Conservation (phyloP, 2,329 filamentous ascomycete genomes). For the Septoria linicola region DNA sequence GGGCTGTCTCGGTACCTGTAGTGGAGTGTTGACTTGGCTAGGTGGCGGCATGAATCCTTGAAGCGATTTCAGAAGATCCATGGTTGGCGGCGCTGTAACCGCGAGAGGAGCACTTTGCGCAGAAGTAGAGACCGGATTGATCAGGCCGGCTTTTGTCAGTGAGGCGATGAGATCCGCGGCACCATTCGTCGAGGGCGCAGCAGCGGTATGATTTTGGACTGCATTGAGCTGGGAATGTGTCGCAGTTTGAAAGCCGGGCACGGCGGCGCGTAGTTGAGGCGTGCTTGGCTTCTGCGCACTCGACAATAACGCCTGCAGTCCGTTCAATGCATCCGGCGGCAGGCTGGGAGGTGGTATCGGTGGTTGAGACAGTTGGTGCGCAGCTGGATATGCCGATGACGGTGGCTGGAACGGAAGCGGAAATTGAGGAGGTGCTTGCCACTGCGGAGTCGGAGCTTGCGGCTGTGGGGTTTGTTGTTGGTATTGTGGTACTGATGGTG, state of each 20-base stretch:
- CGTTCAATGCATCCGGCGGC: slow-evolving; percentile 34
- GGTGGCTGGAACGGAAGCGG: slow-evolving; percentile 36
- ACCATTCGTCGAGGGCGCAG: slow-evolving; percentile 24
- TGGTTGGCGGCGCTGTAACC: slow-evolving; percentile 18
- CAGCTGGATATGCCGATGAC: slow-evolving; percentile 22
- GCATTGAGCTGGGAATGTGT: slow-evolving; percentile 35
- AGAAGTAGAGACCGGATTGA: slow-evolving; percentile 18
- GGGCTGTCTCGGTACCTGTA: slow-evolving; percentile 14
- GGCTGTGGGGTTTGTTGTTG: slow-evolving; percentile 34
- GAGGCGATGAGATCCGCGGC: slow-evolving; percentile 34
- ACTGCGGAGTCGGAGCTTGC: slow-evolving; percentile 33
- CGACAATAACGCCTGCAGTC: slow-evolving; percentile 38
- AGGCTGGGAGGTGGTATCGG: slow-evolving; percentile 28
- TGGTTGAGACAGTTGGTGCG: slow-evolving; percentile 23
- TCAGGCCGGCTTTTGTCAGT: slow-evolving; percentile 34
- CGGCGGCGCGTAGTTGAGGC: slow-evolving; percentile 37
- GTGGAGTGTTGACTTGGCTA: slow-evolving; percentile 26
- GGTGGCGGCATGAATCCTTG: slow-evolving; percentile 30
- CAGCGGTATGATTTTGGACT: slow-evolving; percentile 33
- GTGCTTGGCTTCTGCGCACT: slow-evolving; percentile 40
- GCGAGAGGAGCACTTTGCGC: slow-evolving; percentile 12
- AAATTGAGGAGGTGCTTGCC: slow-evolving; percentile 31
- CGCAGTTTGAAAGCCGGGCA: slow-evolving; percentile 34
- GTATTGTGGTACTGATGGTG: slow-evolving; percentile 53
- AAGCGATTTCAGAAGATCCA: slow-evolving; percentile 29